Base-by-base conservation (phyloP, 768 basidiomycete genomes). In the Leccinum imitatum region DNA sequence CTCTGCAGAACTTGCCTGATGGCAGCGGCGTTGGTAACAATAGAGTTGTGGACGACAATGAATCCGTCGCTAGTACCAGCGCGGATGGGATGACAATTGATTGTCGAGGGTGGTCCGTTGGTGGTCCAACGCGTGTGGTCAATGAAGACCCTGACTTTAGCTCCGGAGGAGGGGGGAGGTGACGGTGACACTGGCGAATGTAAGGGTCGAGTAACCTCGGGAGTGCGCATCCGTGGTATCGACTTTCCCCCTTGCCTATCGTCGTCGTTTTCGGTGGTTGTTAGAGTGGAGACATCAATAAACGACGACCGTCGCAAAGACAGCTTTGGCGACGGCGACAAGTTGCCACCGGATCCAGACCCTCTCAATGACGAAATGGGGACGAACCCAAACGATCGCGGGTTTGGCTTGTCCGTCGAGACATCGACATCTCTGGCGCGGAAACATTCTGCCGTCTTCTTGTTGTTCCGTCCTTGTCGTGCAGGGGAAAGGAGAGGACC, bases 61-160 rank as follows among this genome's bases (percentile, higher is more conserved):
- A 99, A 98, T 70, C 97, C 95, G 60, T 83, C 79, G 57, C 75
- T 80, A 25, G 84, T 78, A 69, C 96, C 94, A 15, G 90, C 91
- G 68, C 87, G 87, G 68, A 97, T 85, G 56, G 97, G 97, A 75
- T 99, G 97, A 78, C 96, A 98, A 77, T 99, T 99, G 68, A 82
- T 75, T 56, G 86, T 82, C 4, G 88, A 90, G 21, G 95, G 95
- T 19, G 87, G 84, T 39, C 97, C 97, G 72, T 99, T 96, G 19
- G 97, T 99, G 2, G 97, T 96, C 97, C 97, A 99, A 65, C 97
- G 92, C 10, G 97, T 99, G 78, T 99, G 97, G 13, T 95, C 96
- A 76, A 99, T 98, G 41, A 93, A 94, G 50, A 95, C 93, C 25
- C 50, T 30, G 30, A 30, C 7, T 30, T 30, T 6, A 63, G 68